Evolutionary conservation across 192 early-diverging fungal genomes (phyloP).

Genomic region (Paraglomus occultum): DNA sequence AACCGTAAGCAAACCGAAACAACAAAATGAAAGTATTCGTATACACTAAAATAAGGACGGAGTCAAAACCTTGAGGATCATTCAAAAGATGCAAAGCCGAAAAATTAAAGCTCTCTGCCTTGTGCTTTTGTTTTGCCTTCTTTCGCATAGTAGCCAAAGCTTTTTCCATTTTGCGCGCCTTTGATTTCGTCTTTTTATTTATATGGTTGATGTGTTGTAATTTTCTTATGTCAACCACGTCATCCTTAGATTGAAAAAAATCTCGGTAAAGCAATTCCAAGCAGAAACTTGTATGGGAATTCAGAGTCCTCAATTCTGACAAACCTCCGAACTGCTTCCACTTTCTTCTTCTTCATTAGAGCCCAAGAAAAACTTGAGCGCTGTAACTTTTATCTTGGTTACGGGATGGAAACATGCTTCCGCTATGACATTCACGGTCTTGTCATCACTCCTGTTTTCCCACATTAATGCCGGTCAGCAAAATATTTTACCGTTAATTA

Average conservation of each 20-base stretch:
- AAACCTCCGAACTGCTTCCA: conserved; percentile 62
- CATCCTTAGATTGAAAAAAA: conserved; percentile 27
- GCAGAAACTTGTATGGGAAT: background rate
- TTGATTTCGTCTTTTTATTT: conserved; percentile 86
- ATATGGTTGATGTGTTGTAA: conserved; percentile 78
- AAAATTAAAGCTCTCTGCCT: conserved; percentile 82
- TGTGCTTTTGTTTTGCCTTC: conserved; percentile 62
- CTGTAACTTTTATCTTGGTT: conserved; percentile 90
- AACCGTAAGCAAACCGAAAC: background rate
- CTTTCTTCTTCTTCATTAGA: conserved; percentile 73
- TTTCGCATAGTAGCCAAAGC: conserved; percentile 70
- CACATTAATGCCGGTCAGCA: background rate
- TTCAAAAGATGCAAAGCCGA: conserved; percentile 92
- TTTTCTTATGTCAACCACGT: conserved; percentile 62
- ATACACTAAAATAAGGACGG: background rate
- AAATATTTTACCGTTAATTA: background rate
- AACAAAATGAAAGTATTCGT: background rate
- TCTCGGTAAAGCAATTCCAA: background rate
- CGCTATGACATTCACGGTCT: conserved; percentile 98
- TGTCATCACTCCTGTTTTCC: conserved; percentile 82
- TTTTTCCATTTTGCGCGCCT: conserved; percentile 73
- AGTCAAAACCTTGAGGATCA: conserved; percentile 80
- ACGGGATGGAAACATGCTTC: conserved; percentile 93
- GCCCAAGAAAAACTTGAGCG: conserved; percentile 92
- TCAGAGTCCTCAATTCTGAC: conserved; percentile 13